Evolutionary conservation across 169 alveolate genomes (phyloP).

Genomic region (Eimeria tenella): DNA sequence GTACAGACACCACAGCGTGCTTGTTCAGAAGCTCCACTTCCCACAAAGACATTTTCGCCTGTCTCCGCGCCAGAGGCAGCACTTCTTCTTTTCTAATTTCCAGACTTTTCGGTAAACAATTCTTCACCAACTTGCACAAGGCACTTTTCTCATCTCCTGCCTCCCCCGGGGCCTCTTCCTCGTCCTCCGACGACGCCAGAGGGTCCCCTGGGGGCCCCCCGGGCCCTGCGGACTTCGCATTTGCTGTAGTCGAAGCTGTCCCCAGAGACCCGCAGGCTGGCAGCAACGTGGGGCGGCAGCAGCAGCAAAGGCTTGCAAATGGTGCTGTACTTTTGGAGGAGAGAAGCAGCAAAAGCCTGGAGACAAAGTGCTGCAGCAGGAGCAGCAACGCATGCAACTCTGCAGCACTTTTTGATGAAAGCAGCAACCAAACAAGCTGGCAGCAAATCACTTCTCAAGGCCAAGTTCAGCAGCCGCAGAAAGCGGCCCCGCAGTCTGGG

Average conservation of each 20-base stretch:
- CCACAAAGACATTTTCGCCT: constrained; percentile 74
- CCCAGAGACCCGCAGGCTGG: constrained; percentile 34
- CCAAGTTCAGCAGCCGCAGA: constrained; percentile 34
- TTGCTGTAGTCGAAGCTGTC: constrained; percentile 31
- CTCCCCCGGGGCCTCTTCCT: not conserved
- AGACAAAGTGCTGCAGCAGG: constrained; percentile 61
- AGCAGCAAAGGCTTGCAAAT: constrained; percentile 55
- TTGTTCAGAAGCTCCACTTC: constrained; percentile 47
- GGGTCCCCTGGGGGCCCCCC: not conserved
- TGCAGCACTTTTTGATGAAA: constrained; percentile 57
- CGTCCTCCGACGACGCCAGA: not conserved
- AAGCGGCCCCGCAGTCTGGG: constrained; percentile 35
- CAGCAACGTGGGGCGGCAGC: constrained; percentile 57
- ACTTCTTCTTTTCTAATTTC: not conserved
- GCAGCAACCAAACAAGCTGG: constrained; percentile 60
- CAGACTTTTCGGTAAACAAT: not conserved
- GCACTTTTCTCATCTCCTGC: not conserved
- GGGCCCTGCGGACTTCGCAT: not conserved
- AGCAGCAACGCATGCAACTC: constrained; percentile 77
- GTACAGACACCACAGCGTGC: constrained; percentile 25
- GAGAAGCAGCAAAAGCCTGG: constrained; percentile 40
- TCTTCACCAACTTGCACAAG: not conserved
- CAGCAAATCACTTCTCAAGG: constrained; percentile 61
- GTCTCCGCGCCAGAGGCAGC: not conserved
- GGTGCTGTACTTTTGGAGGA: constrained; percentile 4